These are phyloP conservation scores for Calonectria honghensis DNA, from an alignment of 2,329 filamentous ascomycete species.

Conservation along the genomic window DNA sequence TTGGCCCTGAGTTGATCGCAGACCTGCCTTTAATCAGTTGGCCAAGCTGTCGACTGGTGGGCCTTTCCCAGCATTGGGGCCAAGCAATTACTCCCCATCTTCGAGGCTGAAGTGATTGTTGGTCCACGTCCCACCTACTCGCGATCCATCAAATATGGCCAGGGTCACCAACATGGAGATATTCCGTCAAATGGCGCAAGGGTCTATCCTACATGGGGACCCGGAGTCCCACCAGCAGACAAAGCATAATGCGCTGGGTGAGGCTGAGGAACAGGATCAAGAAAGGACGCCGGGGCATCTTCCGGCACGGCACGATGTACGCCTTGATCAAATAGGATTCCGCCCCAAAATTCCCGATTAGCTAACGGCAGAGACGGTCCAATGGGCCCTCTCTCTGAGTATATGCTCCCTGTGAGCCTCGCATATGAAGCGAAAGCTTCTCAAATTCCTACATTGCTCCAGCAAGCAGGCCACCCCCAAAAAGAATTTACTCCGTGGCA, in stretches of 20 bases:
- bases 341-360: neutral
- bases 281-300: neutral
- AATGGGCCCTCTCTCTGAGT: neutral
- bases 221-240: conserved; percentile 1
- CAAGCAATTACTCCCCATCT: conserved; percentile 23
- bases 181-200: conserved; percentile 7
- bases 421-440: neutral
- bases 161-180: conserved; percentile 1
- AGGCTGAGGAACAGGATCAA: neutral
- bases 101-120: neutral
- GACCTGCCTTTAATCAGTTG: conserved; percentile 12
- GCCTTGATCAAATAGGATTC: neutral
- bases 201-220: neutral
- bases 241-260: neutral
- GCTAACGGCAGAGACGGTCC: neutral
- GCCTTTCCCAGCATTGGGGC: neutral
- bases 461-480: neutral
- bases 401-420: no score
- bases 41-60: neutral
- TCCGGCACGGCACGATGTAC: neutral
- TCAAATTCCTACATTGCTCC: neutral
- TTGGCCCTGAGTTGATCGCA: conserved; percentile 33
- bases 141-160: conserved; percentile 23
- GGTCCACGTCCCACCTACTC: neutral
- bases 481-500: neutral